Evolutionary conservation across 495 filamentous ascomycete species (phyloP).

Genomic region (Pyrenopolyporus hunteri): DNA sequence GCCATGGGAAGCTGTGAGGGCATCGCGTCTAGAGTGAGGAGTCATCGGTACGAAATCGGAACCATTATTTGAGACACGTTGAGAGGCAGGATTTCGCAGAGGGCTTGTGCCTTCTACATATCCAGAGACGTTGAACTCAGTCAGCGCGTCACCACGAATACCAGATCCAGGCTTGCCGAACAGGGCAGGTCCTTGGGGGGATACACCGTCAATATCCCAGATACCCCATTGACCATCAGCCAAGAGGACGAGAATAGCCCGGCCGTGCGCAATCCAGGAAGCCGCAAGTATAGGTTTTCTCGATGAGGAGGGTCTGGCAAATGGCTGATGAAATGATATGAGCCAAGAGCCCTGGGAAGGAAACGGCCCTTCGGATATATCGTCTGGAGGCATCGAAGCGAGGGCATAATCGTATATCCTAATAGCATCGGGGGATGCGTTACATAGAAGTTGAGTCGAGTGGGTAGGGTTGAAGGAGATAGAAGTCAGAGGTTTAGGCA

Average conservation of each 20-base stretch:
- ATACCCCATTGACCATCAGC: slow-evolving; percentile 92
- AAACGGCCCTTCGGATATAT: slow-evolving; percentile 54
- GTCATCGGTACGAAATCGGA: slow-evolving; percentile 79
- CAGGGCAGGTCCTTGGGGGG: slow-evolving; percentile 57
- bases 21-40: slow-evolving; percentile 73
- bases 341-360: slow-evolving; percentile 66
- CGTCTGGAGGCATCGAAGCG: slow-evolving; percentile 52
- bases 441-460: slow-evolving; percentile 69
- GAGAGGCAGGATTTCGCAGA: slow-evolving; percentile 48
- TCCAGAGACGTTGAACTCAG: slow-evolving; percentile 71
- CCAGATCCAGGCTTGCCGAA: slow-evolving; percentile 63
- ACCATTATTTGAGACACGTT: slow-evolving; percentile 36
- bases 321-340: slow-evolving; percentile 72
- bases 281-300: slow-evolving; percentile 83
- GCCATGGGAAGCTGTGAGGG: slow-evolving; percentile 43
- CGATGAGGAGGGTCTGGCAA: slow-evolving; percentile 56
- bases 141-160: slow-evolving; percentile 68
- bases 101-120: slow-evolving; percentile 62
- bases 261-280: slow-evolving; percentile 81
- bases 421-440: slow-evolving; percentile 69
- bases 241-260: slow-evolving; percentile 75
- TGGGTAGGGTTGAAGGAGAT: slow-evolving; percentile 75
- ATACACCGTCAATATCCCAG: slow-evolving; percentile 80
- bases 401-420: slow-evolving; percentile 65
- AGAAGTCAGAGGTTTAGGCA: slow-evolving; percentile 67